These are phyloP conservation scores for Oidiodendron maius DNA, from an alignment of 495 filamentous ascomycete genomes.

Conservation along the genomic window DNA sequence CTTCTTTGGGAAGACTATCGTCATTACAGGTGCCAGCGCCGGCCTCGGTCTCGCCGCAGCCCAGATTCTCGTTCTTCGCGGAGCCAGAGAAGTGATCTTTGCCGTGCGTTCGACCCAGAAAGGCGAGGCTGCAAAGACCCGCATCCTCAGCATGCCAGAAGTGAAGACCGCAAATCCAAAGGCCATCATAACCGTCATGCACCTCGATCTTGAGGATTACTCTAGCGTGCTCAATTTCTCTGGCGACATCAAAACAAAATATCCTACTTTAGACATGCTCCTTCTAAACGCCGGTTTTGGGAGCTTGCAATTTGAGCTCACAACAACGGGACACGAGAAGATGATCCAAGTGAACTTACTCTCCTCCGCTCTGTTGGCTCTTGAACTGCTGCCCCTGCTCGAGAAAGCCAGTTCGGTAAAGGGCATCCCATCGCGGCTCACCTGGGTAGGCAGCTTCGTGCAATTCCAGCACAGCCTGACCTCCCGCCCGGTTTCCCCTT, in stretches of 20 bases:
- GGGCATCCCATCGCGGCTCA: slow-evolving; percentile 22
- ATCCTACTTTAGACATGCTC: slow-evolving; percentile 24
- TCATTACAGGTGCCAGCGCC: slow-evolving; percentile 47
- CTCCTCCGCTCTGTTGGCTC: slow-evolving; percentile 28
- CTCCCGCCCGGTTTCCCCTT: slow-evolving; percentile 1
- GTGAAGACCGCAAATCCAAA: slow-evolving; percentile 13
- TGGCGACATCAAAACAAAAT: slow-evolving; percentile 13
- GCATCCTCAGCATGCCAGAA: slow-evolving; percentile 26
- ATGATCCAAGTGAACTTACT: slow-evolving; percentile 30
- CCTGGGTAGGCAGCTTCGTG: slow-evolving; percentile 29
- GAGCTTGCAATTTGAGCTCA: slow-evolving; percentile 17
- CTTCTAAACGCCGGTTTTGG: slow-evolving; percentile 31
- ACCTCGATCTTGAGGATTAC: slow-evolving; percentile 23
- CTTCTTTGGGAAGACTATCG: slow-evolving; percentile 34
- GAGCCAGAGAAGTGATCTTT: slow-evolving; percentile 33
- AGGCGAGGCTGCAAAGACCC: slow-evolving; percentile 24
- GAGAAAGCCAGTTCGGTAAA: slow-evolving; percentile 18
- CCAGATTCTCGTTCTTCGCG: slow-evolving; percentile 23
- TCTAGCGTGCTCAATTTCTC: slow-evolving; percentile 23
- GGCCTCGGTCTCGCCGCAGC: slow-evolving; percentile 49
- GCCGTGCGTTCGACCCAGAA: slow-evolving; percentile 29
- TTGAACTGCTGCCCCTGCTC: slow-evolving; percentile 29
- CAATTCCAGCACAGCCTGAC: slow-evolving; percentile 17
- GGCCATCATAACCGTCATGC: slow-evolving; percentile 18
- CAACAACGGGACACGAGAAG: slow-evolving; percentile 26